phyloP scores from a whole-genome alignment of 2,329 filamentous ascomycete genomes.

The Ampelomyces quisqualis region DNA sequence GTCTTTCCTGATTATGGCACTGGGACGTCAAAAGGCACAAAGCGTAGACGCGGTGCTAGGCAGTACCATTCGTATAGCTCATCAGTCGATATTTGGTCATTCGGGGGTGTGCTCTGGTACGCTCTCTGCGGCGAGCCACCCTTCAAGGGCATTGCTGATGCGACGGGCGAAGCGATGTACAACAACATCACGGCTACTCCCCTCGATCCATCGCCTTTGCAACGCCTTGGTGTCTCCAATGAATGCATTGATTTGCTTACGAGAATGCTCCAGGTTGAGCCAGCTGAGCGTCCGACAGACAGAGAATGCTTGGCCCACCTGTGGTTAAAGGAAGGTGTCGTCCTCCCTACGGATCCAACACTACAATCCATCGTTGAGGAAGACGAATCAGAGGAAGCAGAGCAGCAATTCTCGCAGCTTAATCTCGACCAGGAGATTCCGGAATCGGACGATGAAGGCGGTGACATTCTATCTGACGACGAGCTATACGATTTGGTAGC shows the following conservation, averaged over 20 bases:
- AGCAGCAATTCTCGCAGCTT: constrained; percentile 48
- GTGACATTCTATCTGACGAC: constrained; percentile 32
- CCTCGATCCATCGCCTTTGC: constrained; percentile 66
- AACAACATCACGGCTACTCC: constrained; percentile 80
- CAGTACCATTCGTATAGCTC: constrained; percentile 72
- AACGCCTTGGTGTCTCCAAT: constrained; percentile 60
- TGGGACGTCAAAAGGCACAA: constrained; percentile 64
- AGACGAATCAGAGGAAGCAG: constrained; percentile 61
- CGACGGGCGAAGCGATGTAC: constrained; percentile 76
- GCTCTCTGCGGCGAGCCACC: constrained; percentile 77
- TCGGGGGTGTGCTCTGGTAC: constrained; percentile 89
- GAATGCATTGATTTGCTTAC: constrained; percentile 71
- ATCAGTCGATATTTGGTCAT: constrained; percentile 93
- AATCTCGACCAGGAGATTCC: constrained; percentile 51
- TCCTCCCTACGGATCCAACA: constrained; percentile 34
- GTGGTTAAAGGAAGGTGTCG: constrained; percentile 65
- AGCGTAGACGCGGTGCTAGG: constrained; percentile 58
- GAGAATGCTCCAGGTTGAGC: constrained; percentile 79
- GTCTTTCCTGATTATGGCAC: constrained; percentile 81
- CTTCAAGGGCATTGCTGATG: constrained; percentile 74
- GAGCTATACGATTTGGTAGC: constrained; percentile 39
- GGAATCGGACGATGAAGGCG: constrained; percentile 30
- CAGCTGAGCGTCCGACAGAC: constrained; percentile 73
- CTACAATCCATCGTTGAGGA: constrained; percentile 52
- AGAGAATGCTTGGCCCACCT: constrained; percentile 67